Base-by-base conservation (phyloP, 176 grass and related monocot genomes). In the Tuctoria greenei region DNA sequence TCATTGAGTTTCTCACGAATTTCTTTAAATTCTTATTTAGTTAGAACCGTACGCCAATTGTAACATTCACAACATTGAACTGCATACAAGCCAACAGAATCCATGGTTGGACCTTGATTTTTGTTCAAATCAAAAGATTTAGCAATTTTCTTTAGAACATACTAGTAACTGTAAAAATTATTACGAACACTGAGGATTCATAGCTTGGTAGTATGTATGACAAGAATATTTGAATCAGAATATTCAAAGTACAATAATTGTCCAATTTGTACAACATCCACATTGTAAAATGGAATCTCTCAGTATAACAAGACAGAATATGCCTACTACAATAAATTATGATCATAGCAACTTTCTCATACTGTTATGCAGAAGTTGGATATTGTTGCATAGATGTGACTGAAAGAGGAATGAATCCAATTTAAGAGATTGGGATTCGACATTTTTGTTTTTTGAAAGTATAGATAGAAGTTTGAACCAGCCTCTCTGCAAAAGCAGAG, bases 41-140 rank as follows among this genome's bases (percentile, higher is more conserved):
- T 88, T 45, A 79, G 64, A 72, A 94, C 49, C 25, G 73, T 62
- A 54, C 95, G 80, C 86, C 89, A 98, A 85, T 94, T 92, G 24
- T 84, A 89, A 24, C 95, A 98, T 47, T 83, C 23, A 45, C 51
- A 80, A 64, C 89, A 98, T 65, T 98, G 95, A 43, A 90, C 91
- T 2, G 95, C 84, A 73, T 94, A 94, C 78, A 88, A 34, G 37
- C 79, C 82, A 81, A 93, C 57, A 40, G 84, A 81, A 80, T 91
- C 81, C 55, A 52, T 38, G 60, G 79, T 85, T 49, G 72, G 35
- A 78, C 77, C 72, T 64, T 71, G 70, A 10, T 85, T 80, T 74
- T 72, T 89, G 84, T 91, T 76, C 40, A 79, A 79, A 79, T 27
- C 64, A 80, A 61, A 23, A 56, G 18, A 36, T 9, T 26, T 73